phyloP scores from a whole-genome alignment of 2,329 filamentous ascomycete genomes.

The Allantophomopsis lycopodina region DNA sequence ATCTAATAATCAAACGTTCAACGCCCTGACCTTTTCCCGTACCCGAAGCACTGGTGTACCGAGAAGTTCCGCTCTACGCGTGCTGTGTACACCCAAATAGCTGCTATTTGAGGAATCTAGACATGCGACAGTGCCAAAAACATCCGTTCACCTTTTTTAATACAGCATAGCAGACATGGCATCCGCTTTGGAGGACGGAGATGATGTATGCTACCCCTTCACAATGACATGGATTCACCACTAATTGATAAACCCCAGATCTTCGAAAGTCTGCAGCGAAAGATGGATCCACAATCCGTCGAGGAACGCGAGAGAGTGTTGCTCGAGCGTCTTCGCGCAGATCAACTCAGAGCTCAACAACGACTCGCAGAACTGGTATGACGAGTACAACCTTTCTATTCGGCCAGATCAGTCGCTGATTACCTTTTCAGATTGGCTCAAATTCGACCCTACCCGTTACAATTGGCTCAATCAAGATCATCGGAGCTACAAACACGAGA shows the following conservation, averaged over 20 bases:
- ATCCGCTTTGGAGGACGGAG: slow-evolving; percentile 18
- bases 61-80: too few species aligned
- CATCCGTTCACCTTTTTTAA: not conserved
- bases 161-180: slow-evolving; percentile 8
- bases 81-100: too few species aligned
- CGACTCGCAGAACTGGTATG: slow-evolving; percentile 52
- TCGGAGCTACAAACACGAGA: slow-evolving; percentile 75
- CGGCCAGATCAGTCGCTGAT: slow-evolving; percentile 2
- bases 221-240: not conserved
- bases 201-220: slow-evolving; percentile 24
- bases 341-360: slow-evolving; percentile 35
- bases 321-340: slow-evolving; percentile 24
- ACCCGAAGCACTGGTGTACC: too few species aligned
- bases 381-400: not conserved
- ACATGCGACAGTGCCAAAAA: not conserved
- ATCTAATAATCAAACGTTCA: too few species aligned
- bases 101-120: not conserved
- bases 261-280: slow-evolving; percentile 44
- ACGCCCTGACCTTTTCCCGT: too few species aligned
- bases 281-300: slow-evolving; percentile 40
- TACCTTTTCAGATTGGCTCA: slow-evolving; percentile 45
- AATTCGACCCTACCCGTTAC: slow-evolving; percentile 82
- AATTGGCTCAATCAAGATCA: slow-evolving; percentile 71
- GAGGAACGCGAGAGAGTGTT: slow-evolving; percentile 46
- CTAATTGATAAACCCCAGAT: slow-evolving; percentile 25